Conservation (phyloP, 1,139 yeast genomes). For the Protomyces inundatus region DNA sequence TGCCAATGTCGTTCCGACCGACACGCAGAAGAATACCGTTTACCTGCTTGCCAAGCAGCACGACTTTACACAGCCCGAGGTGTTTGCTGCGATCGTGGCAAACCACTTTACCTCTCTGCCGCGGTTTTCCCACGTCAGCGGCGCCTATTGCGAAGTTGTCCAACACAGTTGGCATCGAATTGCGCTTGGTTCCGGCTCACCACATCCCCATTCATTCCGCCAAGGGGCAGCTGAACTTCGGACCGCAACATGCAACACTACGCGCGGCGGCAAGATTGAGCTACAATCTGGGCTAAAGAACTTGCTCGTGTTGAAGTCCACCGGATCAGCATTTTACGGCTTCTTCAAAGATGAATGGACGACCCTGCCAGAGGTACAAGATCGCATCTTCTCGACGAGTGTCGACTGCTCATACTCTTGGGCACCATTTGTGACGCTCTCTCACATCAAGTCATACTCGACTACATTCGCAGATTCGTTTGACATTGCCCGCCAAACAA, state of each 20-base stretch:
- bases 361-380: conserved; percentile 72
- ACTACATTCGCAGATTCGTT: conserved; percentile 42
- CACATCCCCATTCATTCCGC: conserved; percentile 75
- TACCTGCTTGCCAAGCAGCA: conserved; percentile 65
- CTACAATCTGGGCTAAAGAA: conserved; percentile 72
- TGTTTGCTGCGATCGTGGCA: conserved; percentile 79
- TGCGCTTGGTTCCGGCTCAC: conserved; percentile 58
- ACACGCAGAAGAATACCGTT: conserved; percentile 79
- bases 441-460: conserved; percentile 42
- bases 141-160: conserved; percentile 58
- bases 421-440: conserved; percentile 50
- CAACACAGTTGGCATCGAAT: conserved; percentile 78
- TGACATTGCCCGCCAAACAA: conserved; percentile 56
- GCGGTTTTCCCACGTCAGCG: conserved; percentile 71
- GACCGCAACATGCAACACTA: conserved; percentile 52
- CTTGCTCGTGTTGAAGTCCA: conserved; percentile 80
- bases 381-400: conserved; percentile 83
- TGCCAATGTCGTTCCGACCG: conserved; percentile 85
- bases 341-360: conserved; percentile 83
- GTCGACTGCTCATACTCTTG: conserved; percentile 72
- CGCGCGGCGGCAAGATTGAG: conserved; percentile 46
- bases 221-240: conserved; percentile 81
- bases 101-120: conserved; percentile 57
- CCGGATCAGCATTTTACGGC: conserved; percentile 92
- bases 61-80: conserved; percentile 75